These are phyloP conservation scores for Durusdinium trenchii DNA, from an alignment of 73 alveolate species.

Conservation along the genomic window DNA sequence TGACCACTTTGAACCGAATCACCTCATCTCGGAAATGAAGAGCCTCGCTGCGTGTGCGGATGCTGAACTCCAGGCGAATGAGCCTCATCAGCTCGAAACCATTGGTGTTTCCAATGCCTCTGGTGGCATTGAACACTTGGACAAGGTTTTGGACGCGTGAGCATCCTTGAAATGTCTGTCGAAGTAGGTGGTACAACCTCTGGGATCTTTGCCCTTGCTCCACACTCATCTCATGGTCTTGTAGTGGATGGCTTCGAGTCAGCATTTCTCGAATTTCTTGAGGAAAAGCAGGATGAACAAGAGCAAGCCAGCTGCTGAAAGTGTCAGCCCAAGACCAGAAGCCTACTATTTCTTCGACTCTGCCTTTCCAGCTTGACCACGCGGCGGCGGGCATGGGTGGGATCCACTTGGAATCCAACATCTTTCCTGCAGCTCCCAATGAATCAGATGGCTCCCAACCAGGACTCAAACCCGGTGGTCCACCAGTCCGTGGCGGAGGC, in stretches of 20 bases:
- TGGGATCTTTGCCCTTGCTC: slow-evolving; percentile 2
- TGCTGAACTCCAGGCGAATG: neutral
- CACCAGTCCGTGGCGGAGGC: too few relatives aligned
- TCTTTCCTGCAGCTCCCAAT: neutral
- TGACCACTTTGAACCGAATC: neutral
- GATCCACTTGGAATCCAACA: slow-evolving; percentile 5
- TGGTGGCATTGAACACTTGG: neutral
- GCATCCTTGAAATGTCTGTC: slow-evolving; percentile 10
- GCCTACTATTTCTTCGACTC: neutral
- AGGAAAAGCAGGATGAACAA: too few relatives aligned
- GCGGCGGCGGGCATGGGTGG: neutral
- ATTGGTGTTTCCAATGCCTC: neutral
- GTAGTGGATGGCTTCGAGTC: too few relatives aligned
- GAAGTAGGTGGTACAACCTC: neutral
- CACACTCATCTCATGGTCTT: neutral
- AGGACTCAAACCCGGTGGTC: too few relatives aligned
- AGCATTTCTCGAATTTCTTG: too few relatives aligned
- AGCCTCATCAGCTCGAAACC: slow-evolving; percentile 10
- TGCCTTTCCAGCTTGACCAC: too few relatives aligned
- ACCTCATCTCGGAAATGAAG: slow-evolving; percentile 6
- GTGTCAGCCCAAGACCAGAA: neutral
- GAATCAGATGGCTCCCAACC: too few relatives aligned
- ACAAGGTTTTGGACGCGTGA: neutral
- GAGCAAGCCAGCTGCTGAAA: too few relatives aligned
- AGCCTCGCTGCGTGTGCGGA: neutral